Percentiles rank a stretch among this genome's conserved stretches.
phyloP scores from a whole-genome alignment of 1,139 yeast species.

The Geotrichum siamense region DNA sequence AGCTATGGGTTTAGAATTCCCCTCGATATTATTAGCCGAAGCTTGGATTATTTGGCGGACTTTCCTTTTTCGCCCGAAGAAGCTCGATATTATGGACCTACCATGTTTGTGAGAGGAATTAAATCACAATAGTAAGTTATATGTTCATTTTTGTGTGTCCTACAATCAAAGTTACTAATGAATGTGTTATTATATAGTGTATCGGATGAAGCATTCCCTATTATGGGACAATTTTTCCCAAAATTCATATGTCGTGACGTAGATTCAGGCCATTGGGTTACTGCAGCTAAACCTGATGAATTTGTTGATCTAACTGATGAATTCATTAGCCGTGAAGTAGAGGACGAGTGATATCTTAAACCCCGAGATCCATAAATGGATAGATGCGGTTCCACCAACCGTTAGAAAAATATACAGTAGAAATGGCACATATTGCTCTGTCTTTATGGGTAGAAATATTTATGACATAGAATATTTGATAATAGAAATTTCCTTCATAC shows the following conservation, averaged over 20 bases:
- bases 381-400: too few relatives aligned
- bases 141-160: too few relatives aligned
- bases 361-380: too few relatives aligned
- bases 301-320: slow-evolving; percentile 19
- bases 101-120: slow-evolving; percentile 73
- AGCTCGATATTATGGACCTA: slow-evolving; percentile 60
- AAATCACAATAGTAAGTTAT: slow-evolving; percentile 51
- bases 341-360: slow-evolving; percentile 13
- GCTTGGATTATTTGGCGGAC: slow-evolving; percentile 58
- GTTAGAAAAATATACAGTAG: too few relatives aligned
- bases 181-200: slow-evolving; percentile 35
- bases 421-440: too few relatives aligned
- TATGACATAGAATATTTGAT: too few relatives aligned
- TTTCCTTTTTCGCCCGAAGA: slow-evolving; percentile 65
- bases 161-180: neutral
- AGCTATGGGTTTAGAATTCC: slow-evolving; percentile 49
- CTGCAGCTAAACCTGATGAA: slow-evolving; percentile 29
- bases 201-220: slow-evolving; percentile 76
- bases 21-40: slow-evolving; percentile 55
- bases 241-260: slow-evolving; percentile 65
- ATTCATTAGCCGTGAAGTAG: slow-evolving; percentile 15
- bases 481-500: too few relatives aligned
- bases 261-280: slow-evolving; percentile 80
- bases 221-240: slow-evolving; percentile 75
- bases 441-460: too few relatives aligned